These are phyloP conservation scores for Dactylellina sp. DNA, from an alignment of 2,329 filamentous ascomycete genomes.

Conservation along the genomic window DNA sequence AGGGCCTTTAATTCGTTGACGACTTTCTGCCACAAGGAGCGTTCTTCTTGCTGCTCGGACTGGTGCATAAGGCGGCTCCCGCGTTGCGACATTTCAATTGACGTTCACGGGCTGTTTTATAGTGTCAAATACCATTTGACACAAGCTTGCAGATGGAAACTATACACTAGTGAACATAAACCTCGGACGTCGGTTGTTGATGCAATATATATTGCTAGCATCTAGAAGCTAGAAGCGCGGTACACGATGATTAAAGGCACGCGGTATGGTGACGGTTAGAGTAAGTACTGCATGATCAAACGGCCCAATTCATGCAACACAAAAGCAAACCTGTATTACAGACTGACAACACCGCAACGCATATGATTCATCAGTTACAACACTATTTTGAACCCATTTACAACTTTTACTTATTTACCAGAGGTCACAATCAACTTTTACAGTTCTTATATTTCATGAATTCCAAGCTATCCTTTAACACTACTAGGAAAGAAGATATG, in stretches of 20 bases:
- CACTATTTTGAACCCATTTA: background rate
- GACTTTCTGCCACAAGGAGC: conserved; percentile 60
- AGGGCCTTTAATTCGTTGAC: conserved; percentile 60
- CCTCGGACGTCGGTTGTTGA: background rate
- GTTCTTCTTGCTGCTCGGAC: conserved; percentile 60
- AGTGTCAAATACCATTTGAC: background rate
- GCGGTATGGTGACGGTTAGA: background rate
- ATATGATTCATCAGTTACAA: conserved; percentile 15
- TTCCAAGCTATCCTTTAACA: too few relatives aligned
- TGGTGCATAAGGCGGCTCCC: conserved; percentile 58
- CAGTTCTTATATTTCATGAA: too few relatives aligned
- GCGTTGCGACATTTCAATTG: conserved; percentile 47
- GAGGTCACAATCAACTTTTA: too few relatives aligned
- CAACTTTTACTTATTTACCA: background rate
- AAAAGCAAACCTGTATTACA: background rate
- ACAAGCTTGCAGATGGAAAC: background rate
- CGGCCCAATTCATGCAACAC: conserved; percentile 8
- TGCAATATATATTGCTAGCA: background rate
- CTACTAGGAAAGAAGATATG: too few relatives aligned
- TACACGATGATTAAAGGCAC: background rate
- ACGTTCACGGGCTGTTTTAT: background rate
- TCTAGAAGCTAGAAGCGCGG: background rate
- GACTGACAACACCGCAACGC: conserved; percentile 35
- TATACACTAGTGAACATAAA: background rate
- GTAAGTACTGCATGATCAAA: too few relatives aligned